Evolutionary conservation across 2,329 filamentous ascomycete genomes (phyloP).

Genomic region (Aspergillus sp.): DNA sequence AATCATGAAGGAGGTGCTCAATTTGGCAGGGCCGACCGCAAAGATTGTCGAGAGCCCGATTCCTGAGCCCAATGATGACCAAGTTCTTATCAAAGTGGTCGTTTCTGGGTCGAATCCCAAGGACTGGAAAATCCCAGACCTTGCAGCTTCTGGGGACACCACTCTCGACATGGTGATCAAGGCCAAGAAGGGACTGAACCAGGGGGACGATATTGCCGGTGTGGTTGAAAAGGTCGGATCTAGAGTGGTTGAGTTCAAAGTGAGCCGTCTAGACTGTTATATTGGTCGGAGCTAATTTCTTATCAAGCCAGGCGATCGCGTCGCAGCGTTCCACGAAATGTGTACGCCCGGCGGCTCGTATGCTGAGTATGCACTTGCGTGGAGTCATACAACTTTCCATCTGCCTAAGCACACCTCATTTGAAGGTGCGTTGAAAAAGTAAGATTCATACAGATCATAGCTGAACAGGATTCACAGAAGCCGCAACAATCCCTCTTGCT

Average conservation of each 20-base stretch:
- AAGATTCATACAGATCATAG: neutral
- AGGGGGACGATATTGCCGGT: conserved; percentile 48
- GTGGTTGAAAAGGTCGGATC: conserved; percentile 47
- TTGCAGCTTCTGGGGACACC: neutral
- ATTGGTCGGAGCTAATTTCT: neutral
- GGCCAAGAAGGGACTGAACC: conserved; percentile 22
- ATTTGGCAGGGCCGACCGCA: too few relatives aligned
- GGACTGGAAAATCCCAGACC: conserved; percentile 34
- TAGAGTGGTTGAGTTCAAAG: conserved; percentile 49
- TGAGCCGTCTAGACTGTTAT: neutral
- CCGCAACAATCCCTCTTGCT: conserved; percentile 51
- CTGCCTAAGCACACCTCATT: conserved; percentile 45
- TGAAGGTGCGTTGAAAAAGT: conserved; percentile 33
- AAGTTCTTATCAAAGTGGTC: conserved; percentile 32
- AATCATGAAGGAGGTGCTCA: too few relatives aligned
- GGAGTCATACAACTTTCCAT: conserved; percentile 49
- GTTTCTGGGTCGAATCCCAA: conserved; percentile 41
- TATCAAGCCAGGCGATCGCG: conserved; percentile 43
- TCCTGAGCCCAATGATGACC: conserved; percentile 26
- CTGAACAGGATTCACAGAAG: conserved; percentile 29
- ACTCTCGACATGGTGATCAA: neutral
- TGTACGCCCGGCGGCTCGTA: conserved; percentile 43
- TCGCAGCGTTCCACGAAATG: conserved; percentile 44
- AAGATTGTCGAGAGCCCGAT: conserved; percentile 15
- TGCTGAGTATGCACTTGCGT: conserved; percentile 51